Evolutionary conservation across 768 basidiomycete species (phyloP).

Genomic region (Suillus variegatus): DNA sequence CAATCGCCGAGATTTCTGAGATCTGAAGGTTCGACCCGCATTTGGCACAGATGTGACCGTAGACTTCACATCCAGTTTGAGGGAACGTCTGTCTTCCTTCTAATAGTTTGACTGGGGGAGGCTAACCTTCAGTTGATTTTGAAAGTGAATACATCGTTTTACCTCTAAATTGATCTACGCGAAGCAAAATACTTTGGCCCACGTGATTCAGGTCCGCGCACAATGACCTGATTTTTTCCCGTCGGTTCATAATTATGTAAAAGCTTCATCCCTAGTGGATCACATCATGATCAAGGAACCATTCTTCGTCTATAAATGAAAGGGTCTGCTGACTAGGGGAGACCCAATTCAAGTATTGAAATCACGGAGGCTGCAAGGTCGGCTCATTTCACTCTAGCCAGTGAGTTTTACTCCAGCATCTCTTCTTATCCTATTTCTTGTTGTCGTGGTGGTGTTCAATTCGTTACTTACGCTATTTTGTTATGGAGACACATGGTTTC

Average conservation of each 20-base stretch:
- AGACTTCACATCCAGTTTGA: neutral
- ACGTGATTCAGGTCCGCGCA: neutral
- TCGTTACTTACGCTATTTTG: neutral
- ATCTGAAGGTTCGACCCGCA: neutral
- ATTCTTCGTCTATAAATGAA: neutral
- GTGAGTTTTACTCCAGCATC: neutral
- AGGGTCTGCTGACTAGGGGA: neutral
- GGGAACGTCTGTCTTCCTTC: neutral
- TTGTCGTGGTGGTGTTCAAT: no score
- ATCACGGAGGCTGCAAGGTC: neutral
- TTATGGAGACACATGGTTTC: constrained; percentile 10
- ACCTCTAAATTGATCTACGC: neutral
- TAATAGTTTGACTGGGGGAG: neutral
- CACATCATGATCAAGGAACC: neutral
- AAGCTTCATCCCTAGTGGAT: neutral
- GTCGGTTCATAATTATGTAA: neutral
- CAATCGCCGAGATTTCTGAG: neutral
- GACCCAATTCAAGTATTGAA: neutral
- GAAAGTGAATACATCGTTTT: neutral
- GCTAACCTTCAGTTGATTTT: neutral
- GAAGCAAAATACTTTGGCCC: neutral
- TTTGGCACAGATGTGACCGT: neutral
- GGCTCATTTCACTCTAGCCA: neutral
- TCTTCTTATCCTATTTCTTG: neutral
- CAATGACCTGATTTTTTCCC: constrained; percentile 1